Percentiles rank a stretch among this genome's conserved stretches.
Conservation (phyloP, 2,329 filamentous ascomycete genomes). For the Pseudopyrenochaeta lycopersici region DNA sequence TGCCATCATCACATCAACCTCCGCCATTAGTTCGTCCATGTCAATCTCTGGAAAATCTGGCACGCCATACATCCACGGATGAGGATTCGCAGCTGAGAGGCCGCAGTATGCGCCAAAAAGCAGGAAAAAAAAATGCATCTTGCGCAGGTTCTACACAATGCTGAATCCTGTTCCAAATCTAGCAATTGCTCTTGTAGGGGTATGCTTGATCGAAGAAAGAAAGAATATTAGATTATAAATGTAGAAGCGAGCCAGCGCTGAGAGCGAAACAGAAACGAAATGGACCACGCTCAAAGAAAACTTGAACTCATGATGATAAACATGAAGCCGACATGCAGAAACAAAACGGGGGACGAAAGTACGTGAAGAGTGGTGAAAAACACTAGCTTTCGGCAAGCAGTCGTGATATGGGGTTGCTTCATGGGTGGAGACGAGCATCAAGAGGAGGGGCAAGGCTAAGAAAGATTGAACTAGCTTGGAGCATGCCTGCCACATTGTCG, state of each 20-base stretch:
- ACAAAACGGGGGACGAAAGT: conserved; percentile 2
- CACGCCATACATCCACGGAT: conserved; percentile 47
- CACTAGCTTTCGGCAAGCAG: conserved; percentile 3
- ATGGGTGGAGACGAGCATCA: conserved; percentile 6
- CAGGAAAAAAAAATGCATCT: conserved; percentile 30
- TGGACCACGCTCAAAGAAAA: not conserved
- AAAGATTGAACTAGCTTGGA: conserved; percentile 20
- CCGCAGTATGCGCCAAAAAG: conserved; percentile 31
- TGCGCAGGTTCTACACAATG: too few species aligned
- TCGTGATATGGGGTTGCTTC: not conserved
- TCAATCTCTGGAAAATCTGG: conserved; percentile 38
- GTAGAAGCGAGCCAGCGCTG: conserved; percentile 31
- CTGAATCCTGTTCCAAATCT: too few species aligned
- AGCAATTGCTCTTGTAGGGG: not conserved
- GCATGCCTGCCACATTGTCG: conserved; percentile 31
- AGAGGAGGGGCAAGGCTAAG: conserved; percentile 14
- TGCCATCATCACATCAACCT: conserved; percentile 23
- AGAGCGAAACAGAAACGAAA: conserved; percentile 1
- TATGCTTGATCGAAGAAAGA: not conserved
- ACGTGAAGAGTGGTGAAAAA: conserved; percentile 6
- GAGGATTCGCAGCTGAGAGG: conserved; percentile 28
- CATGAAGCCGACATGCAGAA: conserved; percentile 6
- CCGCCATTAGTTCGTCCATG: conserved; percentile 37
- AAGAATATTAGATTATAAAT: conserved; percentile 17
- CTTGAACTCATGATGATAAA: not conserved